phyloP scores from a whole-genome alignment of 108 stramenopile genomes.

The Discostella pseudostelligera region DNA sequence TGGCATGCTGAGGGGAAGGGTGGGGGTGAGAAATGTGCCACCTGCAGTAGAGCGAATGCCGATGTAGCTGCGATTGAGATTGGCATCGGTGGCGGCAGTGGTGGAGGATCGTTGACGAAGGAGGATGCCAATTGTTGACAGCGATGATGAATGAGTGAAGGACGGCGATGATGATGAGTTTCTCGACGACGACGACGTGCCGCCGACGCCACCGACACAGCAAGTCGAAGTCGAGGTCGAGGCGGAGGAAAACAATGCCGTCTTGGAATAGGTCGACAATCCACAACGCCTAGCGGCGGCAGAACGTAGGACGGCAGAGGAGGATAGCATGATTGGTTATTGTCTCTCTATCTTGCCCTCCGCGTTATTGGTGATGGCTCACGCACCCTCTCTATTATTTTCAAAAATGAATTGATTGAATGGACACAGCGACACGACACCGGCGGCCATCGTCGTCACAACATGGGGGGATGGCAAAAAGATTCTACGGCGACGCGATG shows the following conservation, averaged over 20 bases:
- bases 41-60: background rate
- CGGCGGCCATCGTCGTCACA: no score
- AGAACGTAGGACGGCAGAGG: no score
- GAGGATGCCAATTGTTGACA: background rate
- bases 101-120: background rate
- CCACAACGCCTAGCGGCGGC: no score
- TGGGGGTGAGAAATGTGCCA: background rate
- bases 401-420: no score
- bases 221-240: background rate
- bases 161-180: background rate
- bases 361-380: no score
- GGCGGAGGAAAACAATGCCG: background rate
- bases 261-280: background rate
- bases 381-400: no score
- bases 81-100: background rate
- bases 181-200: background rate
- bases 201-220: background rate
- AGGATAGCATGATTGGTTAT: no score
- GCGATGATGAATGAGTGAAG: background rate
- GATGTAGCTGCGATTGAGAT: background rate
- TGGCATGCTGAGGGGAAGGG: conserved; percentile 43
- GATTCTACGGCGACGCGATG: no score
- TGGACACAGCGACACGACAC: no score
- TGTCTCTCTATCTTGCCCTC: no score
- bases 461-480: no score